Conservation (phyloP, 2,329 filamentous ascomycete genomes). For the Cercospora sesami region DNA sequence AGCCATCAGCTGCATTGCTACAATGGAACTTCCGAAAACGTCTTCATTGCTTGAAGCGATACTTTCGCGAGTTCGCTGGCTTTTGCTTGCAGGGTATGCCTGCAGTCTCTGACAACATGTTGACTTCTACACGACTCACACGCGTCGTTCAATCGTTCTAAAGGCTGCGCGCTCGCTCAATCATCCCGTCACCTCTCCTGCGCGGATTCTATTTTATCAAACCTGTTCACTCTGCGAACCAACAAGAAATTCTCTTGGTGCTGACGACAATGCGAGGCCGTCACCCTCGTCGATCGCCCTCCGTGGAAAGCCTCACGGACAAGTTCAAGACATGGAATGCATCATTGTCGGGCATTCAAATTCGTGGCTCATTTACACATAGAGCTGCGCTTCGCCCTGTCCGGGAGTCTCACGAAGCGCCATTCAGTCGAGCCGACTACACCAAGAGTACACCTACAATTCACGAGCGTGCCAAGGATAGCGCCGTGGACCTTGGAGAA, state of each 20-base stretch:
- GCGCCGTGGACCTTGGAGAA: slow-evolving; percentile 10
- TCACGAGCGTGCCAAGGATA: slow-evolving; percentile 7
- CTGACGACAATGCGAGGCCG: slow-evolving; percentile 4
- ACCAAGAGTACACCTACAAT: slow-evolving; percentile 4
- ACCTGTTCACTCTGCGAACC: neutral
- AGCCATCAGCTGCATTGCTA: neutral
- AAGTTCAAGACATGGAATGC: slow-evolving; percentile 15
- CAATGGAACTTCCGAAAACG: neutral
- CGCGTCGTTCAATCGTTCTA: neutral
- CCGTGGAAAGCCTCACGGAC: slow-evolving; percentile 14
- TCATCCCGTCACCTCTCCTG: neutral
- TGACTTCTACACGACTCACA: slow-evolving; percentile 6
- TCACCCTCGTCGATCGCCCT: neutral
- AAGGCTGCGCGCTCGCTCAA: neutral
- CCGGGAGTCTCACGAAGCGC: neutral
- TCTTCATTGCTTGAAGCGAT: neutral
- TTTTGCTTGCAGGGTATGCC: neutral
- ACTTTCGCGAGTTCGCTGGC: neutral
- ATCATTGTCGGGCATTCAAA: slow-evolving; percentile 2
- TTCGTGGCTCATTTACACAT: slow-evolving; percentile 9
- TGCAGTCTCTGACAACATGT: neutral
- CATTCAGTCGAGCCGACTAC: neutral
- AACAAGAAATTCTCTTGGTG: neutral
- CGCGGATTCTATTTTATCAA: neutral
- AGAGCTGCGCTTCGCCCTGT: slow-evolving; percentile 1